These are phyloP conservation scores for Coemansia erecta DNA, from an alignment of 192 early-diverging fungal species.

Conservation along the genomic window DNA sequence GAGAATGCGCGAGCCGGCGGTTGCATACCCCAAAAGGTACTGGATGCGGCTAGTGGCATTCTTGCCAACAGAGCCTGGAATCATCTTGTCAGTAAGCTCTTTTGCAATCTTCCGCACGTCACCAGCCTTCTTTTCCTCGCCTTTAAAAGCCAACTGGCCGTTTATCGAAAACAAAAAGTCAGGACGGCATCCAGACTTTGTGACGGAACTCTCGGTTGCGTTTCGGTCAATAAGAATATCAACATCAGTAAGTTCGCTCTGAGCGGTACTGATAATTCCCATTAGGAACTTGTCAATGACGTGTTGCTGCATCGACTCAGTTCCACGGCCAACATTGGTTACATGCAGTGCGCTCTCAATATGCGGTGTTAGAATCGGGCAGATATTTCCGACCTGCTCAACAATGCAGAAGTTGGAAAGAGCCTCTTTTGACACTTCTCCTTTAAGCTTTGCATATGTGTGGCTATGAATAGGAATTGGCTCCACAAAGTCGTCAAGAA, in stretches of 20 bases:
- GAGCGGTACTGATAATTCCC: slow-evolving; percentile 34
- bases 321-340: slow-evolving; percentile 16
- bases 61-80: slow-evolving; percentile 24
- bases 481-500: slow-evolving; percentile 6
- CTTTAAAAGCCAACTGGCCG: slow-evolving; percentile 47
- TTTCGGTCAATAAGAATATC: slow-evolving; percentile 38
- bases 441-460: slow-evolving; percentile 16
- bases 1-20: slow-evolving; percentile 33
- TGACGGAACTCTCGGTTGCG: slow-evolving; percentile 34
- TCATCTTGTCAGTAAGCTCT: slow-evolving; percentile 36
- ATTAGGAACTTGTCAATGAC: slow-evolving; percentile 39
- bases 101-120: slow-evolving; percentile 28
- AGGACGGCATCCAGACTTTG: slow-evolving; percentile 20
- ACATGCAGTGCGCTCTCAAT: slow-evolving; percentile 32
- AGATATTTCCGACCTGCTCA: slow-evolving; percentile 37
- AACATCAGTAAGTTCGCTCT: slow-evolving; percentile 15
- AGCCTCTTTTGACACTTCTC: slow-evolving; percentile 6
- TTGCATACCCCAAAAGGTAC: slow-evolving; percentile 39
- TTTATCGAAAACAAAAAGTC: slow-evolving; percentile 38
- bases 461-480: slow-evolving; percentile 36
- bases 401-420: slow-evolving; percentile 33
- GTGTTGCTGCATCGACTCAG: slow-evolving; percentile 46
- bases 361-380: slow-evolving; percentile 33
- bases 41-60: slow-evolving; percentile 16
- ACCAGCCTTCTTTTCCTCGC: slow-evolving; percentile 46